These are phyloP conservation scores for Cyberlindnera euphorbiiphila DNA, from an alignment of 805 yeast genomes.

Conservation along the genomic window DNA sequence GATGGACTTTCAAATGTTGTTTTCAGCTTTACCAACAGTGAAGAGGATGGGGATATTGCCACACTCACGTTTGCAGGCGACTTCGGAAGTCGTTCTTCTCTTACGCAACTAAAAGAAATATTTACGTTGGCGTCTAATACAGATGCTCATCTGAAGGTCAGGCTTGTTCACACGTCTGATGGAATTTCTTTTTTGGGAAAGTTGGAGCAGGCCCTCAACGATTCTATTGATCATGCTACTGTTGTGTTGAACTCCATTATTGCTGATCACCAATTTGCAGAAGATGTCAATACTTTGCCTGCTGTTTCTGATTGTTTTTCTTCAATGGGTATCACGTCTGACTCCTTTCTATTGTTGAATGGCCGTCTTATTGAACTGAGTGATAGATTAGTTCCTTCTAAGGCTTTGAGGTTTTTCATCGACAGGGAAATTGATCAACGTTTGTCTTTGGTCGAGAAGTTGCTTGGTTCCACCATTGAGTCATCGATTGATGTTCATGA, in stretches of 20 bases:
- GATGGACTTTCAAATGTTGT: slow-evolving; percentile 15
- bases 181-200: slow-evolving; percentile 19
- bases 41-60: slow-evolving; percentile 18
- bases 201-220: slow-evolving; percentile 17
- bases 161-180: slow-evolving; percentile 32
- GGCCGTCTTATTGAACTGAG: slow-evolving; percentile 47
- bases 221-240: slow-evolving; percentile 17
- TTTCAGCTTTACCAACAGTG: slow-evolving; percentile 19
- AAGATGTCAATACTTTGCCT: slow-evolving; percentile 5
- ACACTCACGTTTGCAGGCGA: slow-evolving; percentile 59
- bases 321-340: slow-evolving; percentile 31
- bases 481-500: slow-evolving; percentile 29
- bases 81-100: slow-evolving; percentile 35
- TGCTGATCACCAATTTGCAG: slow-evolving; percentile 14
- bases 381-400: slow-evolving; percentile 22
- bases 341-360: slow-evolving; percentile 44
- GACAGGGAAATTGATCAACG: slow-evolving; percentile 47
- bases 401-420: slow-evolving; percentile 37
- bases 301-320: slow-evolving; percentile 26
- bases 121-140: slow-evolving; percentile 27
- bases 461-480: slow-evolving; percentile 19
- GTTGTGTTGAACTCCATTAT: slow-evolving; percentile 14
- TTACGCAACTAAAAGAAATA: slow-evolving; percentile 42
- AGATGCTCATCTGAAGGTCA: slow-evolving; percentile 34
- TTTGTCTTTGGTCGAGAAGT: slow-evolving; percentile 30